Evolutionary conservation across 2,329 filamentous ascomycete genomes (phyloP).

Genomic region (Botrytis tulipae): DNA sequence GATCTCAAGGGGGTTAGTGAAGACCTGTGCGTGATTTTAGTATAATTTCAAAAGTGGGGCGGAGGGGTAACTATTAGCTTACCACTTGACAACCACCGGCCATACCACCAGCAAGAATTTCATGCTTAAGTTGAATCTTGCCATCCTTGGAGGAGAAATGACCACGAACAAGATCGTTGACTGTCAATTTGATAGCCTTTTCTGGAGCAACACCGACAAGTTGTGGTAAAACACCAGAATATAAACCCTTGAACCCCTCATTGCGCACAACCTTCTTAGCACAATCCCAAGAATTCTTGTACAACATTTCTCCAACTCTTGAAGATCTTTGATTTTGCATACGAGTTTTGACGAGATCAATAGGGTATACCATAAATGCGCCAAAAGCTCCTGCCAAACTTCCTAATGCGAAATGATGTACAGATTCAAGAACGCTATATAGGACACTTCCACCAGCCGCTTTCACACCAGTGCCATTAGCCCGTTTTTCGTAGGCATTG

Average conservation of each 20-base stretch:
- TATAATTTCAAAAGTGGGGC: background rate
- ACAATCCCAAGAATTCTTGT: conserved; percentile 97
- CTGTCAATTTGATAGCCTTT: conserved; percentile 98
- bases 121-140: conserved; percentile 66
- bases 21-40: conserved; percentile 58
- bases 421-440: conserved; percentile 68
- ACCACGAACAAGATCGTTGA: conserved; percentile 87
- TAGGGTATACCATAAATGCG: conserved; percentile 99
- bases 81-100: conserved; percentile 96
- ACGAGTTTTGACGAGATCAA: conserved; percentile 96
- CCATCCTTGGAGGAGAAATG: conserved; percentile 72
- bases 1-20: conserved; percentile 97
- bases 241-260: conserved; percentile 84
- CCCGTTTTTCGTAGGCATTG: conserved; percentile 31
- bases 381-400: conserved; percentile 93
- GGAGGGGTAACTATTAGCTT: conserved; percentile 45
- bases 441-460: conserved; percentile 58
- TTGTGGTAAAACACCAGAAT: conserved; percentile 93
- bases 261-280: conserved; percentile 90
- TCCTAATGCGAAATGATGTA: conserved; percentile 87
- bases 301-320: conserved; percentile 80
- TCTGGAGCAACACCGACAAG: conserved; percentile 97
- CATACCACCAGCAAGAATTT: conserved; percentile 82
- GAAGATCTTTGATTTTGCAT: conserved; percentile 94
- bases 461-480: conserved; percentile 47